Percentiles rank a stretch among this genome's conserved stretches.
Conservation (phyloP, 2,329 filamentous ascomycete species). For the Davidsoniella eucalypti region DNA sequence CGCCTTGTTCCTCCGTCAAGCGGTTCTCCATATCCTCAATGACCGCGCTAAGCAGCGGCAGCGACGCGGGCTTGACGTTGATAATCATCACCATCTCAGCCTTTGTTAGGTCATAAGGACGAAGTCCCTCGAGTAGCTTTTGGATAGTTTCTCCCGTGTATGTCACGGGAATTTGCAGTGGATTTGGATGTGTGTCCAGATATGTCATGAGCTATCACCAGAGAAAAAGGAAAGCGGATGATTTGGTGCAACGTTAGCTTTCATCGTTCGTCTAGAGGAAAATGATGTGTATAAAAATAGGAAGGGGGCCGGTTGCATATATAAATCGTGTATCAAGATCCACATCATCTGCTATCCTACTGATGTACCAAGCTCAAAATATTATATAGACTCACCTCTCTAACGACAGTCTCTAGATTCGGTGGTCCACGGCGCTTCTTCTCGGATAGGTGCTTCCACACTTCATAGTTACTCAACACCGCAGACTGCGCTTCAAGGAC, state of each 20-base stretch:
- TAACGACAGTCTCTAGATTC: constrained; percentile 44
- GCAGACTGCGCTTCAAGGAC: constrained; percentile 55
- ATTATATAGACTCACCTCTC: constrained; percentile 35
- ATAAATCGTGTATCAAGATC: neutral
- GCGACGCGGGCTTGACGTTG: constrained; percentile 44
- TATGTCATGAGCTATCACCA: constrained; percentile 40
- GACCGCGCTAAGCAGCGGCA: constrained; percentile 42
- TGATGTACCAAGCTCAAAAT: neutral
- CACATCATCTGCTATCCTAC: too few relatives aligned
- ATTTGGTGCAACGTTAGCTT: neutral
- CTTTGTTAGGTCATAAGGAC: constrained; percentile 45
- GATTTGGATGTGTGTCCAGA: constrained; percentile 36
- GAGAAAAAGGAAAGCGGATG: neutral
- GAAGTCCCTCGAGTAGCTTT: constrained; percentile 36
- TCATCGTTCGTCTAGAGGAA: neutral
- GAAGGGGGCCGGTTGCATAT: neutral
- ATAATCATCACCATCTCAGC: constrained; percentile 52
- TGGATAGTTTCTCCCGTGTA: constrained; percentile 37
- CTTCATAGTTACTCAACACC: constrained; percentile 56
- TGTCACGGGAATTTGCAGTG: constrained; percentile 35
- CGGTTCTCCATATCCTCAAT: constrained; percentile 49
- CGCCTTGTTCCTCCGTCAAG: constrained; percentile 41
- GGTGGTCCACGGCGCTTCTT: constrained; percentile 34
- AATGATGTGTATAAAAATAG: neutral
- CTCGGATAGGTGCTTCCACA: constrained; percentile 47